Base-by-base conservation (phyloP, 2,329 filamentous ascomycete species). In the Hymenoscyphus fructigenus region DNA sequence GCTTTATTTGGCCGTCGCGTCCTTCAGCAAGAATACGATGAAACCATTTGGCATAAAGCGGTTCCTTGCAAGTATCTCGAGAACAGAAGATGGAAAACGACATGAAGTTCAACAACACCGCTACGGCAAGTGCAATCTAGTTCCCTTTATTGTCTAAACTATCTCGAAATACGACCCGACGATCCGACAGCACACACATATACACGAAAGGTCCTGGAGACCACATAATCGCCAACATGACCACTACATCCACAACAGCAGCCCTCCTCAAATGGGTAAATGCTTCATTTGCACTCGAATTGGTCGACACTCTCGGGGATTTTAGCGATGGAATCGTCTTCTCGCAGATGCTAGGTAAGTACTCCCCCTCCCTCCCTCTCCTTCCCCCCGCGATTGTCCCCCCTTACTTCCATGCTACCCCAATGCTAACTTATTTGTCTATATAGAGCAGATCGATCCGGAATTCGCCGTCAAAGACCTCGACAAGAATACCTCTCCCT, bases 211-310 rank as follows among this genome's bases (percentile, higher is more conserved):
- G 20, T 53, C 47, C 47, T n/a, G 9, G 10, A 53, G 47, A 53
- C 47, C 47, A 53, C 47, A 26, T 26, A 53, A 53, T 53, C 20
- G 23, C 20, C 20, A 53, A 53, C 14, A 53, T 53, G 47, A 53
- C 47, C 10, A 23, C 28, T 63, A 65, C 59, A 68, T 23, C 58
- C 64, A 79, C 80, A 69, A 81, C 81, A 75, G 83, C 85, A 78
- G 84, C 85, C 76, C 81, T 88, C 50, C 74, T 87, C 60, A 82
- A 82, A 76, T 86, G 85, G 78, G 83, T 76, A 47, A 78, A 77
- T 56, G 73, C 29, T 29, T 57, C 74, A 20, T 78, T 78, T 62
- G 70, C 74, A 6, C 65, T 76, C 23, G 69, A 72, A 17, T 53
- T 62, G 58, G 69, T 77, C 34, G 67, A 72, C 14, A 71, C 73